Base-by-base conservation (phyloP, 2,329 filamentous ascomycete genomes). In the Phaeosphaeriaceae sp. region DNA sequence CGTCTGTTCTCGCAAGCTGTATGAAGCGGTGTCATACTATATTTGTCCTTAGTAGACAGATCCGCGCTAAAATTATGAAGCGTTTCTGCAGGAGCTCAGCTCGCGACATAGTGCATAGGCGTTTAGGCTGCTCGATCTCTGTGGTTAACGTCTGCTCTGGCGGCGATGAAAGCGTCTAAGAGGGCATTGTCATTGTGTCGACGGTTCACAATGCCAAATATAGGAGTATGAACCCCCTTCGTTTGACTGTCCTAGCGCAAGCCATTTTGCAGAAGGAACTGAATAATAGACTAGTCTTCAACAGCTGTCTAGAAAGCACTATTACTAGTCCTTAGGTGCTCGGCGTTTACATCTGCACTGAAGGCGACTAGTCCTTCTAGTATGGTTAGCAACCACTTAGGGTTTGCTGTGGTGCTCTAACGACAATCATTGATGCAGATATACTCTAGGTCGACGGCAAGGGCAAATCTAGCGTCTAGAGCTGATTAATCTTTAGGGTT, bases 11-110 rank as follows among this genome's bases (percentile, higher is more conserved):
- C 33, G 42, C 53, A 56, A 45, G 53, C 47, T 47, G n/a, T 17
- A 36, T 56, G 53, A 45, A 56, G 48, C 27, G 54, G 54, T 36
- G 53, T 51, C 47, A 46, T 33, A 42, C 53, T 47, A 51, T 56
- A 51, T 41, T 46, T 47, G 48, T 56, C 53, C 36, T 51, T 56
- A 36, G 47, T 41, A 51, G 24, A 51, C 15, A 51, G 24, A 36
- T 51, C n/a, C 41, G 53, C 53, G n/a, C 53, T 47, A 56, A 51
- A 25, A 47, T 56, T 9, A 24, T 51, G 19, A 33, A 56, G 48
- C 46, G 40, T 46, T 20, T 56, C 47, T 17, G 47, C 53, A 45
- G 47, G 22, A 40, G 47, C 22, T 33, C 47, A 48, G 24, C 51
- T 56, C 36, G 40, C 48, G 17, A 47, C 40, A 47, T 56, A 56